Conservation (phyloP, 106 monocot genomes). For the Narthecium ossifragum region DNA sequence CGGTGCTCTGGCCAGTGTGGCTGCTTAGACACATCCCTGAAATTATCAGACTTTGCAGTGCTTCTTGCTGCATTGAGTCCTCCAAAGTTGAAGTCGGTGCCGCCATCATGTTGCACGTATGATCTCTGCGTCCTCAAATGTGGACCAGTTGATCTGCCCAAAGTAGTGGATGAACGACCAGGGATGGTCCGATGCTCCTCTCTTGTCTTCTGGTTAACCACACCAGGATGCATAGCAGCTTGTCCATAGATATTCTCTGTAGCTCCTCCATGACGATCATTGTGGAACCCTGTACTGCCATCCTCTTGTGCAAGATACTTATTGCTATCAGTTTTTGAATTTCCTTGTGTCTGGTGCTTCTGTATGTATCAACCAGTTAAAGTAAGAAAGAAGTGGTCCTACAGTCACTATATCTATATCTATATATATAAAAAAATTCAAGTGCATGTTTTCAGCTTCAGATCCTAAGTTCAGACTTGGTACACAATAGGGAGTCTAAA, state of each 20-base stretch:
- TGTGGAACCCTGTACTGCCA: slow-evolving; percentile 10
- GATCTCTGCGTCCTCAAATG: slow-evolving; percentile 24
- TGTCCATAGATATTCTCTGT: slow-evolving; percentile 9
- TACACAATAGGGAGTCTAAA: too few relatives aligned
- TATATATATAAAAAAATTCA: too few relatives aligned
- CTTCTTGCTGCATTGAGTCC: slow-evolving; percentile 8
- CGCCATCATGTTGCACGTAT: slow-evolving; percentile 13
- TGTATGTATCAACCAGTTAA: too few relatives aligned
- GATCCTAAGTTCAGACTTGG: not conserved
- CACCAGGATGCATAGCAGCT: too few relatives aligned
- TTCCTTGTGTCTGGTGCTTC: slow-evolving; percentile 8
- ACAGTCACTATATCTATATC: too few relatives aligned
- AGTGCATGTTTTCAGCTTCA: not conserved
- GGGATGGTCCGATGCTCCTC: slow-evolving; percentile 10
- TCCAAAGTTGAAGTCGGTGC: slow-evolving; percentile 10
- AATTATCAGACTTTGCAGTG: slow-evolving; percentile 26
- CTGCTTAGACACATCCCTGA: slow-evolving; percentile 15
- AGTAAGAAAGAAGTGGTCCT: too few relatives aligned
- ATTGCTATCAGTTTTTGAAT: not conserved
- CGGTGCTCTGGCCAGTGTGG: slow-evolving; percentile 25
- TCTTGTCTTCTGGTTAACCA: not conserved
- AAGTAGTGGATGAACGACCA: slow-evolving; percentile 6
- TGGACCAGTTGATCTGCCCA: slow-evolving; percentile 9
- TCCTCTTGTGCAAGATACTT: slow-evolving; percentile 10
- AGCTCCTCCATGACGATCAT: slow-evolving; percentile 3